phyloP scores from a whole-genome alignment of 2,329 filamentous ascomycete species.

The Ceratocystis cubensis region DNA sequence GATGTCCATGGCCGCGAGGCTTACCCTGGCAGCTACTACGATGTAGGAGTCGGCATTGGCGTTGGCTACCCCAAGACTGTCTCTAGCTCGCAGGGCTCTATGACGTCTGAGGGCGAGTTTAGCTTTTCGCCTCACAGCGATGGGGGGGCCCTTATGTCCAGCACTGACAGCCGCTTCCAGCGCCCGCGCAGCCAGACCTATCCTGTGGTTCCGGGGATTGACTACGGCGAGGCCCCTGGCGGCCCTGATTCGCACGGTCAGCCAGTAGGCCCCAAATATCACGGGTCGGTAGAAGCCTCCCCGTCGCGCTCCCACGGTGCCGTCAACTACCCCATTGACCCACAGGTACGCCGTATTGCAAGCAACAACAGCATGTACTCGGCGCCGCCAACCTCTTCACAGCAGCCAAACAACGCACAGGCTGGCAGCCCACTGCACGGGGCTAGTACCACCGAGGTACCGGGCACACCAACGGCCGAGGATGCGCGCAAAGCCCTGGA shows the following conservation, averaged over 20 bases:
- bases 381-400: background rate
- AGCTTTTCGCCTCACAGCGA: conserved; percentile 63
- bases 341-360: conserved; percentile 14
- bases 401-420: conserved; percentile 32
- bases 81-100: conserved; percentile 39
- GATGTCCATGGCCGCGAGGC: background rate
- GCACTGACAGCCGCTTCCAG: conserved; percentile 43
- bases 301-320: background rate
- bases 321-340: background rate
- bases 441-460: background rate
- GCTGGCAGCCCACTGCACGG: background rate
- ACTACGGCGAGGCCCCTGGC: conserved; percentile 32
- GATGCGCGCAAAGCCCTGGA: conserved; percentile 21
- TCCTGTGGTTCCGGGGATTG: conserved; percentile 52
- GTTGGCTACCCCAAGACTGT: background rate
- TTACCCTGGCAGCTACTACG: conserved; percentile 14
- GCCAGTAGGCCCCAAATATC: background rate
- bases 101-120: conserved; percentile 64
- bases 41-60: background rate
- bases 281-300: conserved; percentile 17
- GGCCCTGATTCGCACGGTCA: background rate
- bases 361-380: conserved; percentile 17
- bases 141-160: conserved; percentile 47
- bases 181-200: conserved; percentile 78
- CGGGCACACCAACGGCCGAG: conserved; percentile 16